Base-by-base conservation (phyloP, 306 rosid species). In the Sesbania bispinosa region DNA sequence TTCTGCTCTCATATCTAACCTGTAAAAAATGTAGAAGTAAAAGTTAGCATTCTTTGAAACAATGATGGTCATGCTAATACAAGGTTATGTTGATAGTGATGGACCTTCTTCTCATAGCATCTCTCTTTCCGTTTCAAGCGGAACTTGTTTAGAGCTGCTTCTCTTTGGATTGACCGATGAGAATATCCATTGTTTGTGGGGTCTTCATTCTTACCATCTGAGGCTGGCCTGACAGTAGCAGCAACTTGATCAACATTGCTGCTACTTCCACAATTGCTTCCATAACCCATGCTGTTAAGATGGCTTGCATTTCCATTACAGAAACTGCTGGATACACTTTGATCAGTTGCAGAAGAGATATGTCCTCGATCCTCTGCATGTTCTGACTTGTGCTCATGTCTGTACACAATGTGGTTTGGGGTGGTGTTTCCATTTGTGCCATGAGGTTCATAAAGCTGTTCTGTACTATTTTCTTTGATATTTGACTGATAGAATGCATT, bases 1-100 rank as follows among this genome's bases (percentile, higher is more conserved):
- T 95, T 75, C 99, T 79, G 90, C 99, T 95, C 88, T 95, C 99
- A 2, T 95, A 95, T 29, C 97, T 96, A 77, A 95, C 99, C 99
- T 95, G 66, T 47, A 19, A 35, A 24, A 69, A 67, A 75, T n/a
- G 30, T 7, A 52, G 64, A 79, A 80, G 64, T 67, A 67, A 59
- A 43, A 27, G 53, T 78, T 36, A 75, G 80, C 51, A 71, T 41
- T 15, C 11, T 26, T 1, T 10, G 39, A 43, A 35, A 69, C 45
- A 53, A 73, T 50, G 23, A 29, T 19, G 26, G 32, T 39, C 43
- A 27, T 73, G 20, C 10, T 46, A 52, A 48, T 27, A 14, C 57
- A 66, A 66, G 45, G 36, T 55, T 38, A 45, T 21, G 24, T 1
- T 16, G 43, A 39, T 66, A 43, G 61, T 10, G 65, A 45, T 6